Evolutionary conservation across 345 rosid genomes (phyloP).

Genomic region (Lumnitzera littorea): DNA sequence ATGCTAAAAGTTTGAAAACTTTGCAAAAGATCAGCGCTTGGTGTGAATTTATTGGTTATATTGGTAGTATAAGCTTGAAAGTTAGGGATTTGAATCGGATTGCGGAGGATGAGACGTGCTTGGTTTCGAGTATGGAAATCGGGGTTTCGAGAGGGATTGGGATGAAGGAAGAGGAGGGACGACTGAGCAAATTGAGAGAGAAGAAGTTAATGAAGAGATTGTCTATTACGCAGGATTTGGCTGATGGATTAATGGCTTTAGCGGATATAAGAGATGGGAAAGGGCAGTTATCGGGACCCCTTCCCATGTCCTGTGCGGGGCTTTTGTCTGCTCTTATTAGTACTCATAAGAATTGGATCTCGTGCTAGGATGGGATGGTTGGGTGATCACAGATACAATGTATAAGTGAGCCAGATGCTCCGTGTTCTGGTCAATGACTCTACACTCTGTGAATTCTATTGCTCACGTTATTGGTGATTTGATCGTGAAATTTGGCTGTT

Average conservation of each 20-base stretch:
- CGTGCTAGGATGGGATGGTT: slow-evolving; percentile 35
- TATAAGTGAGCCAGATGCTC: too few species aligned
- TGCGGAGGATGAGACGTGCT: slow-evolving; percentile 38
- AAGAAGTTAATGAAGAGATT: slow-evolving; percentile 67
- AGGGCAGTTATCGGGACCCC: slow-evolving; percentile 51
- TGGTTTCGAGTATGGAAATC: slow-evolving; percentile 43
- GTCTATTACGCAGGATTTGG: slow-evolving; percentile 73
- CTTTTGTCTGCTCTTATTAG: slow-evolving; percentile 79
- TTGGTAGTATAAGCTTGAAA: slow-evolving; percentile 63
- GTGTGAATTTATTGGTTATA: slow-evolving; percentile 69
- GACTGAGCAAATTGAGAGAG: slow-evolving; percentile 48
- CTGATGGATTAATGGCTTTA: slow-evolving; percentile 76
- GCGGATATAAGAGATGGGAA: slow-evolving; percentile 70
- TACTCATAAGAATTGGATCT: slow-evolving; percentile 85
- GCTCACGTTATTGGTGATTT: too few species aligned
- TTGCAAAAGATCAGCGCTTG: slow-evolving; percentile 69
- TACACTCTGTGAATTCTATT: too few species aligned
- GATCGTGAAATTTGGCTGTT: too few species aligned
- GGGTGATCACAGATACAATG: too few species aligned
- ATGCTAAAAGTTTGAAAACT: slow-evolving; percentile 33
- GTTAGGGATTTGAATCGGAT: slow-evolving; percentile 64
- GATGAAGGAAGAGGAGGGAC: slow-evolving; percentile 36
- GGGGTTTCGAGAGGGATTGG: slow-evolving; percentile 41
- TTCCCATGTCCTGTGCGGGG: slow-evolving; percentile 58
- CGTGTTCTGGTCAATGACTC: too few species aligned